Evolutionary conservation across 2,329 filamentous ascomycete species (phyloP).

Genomic region (Talaromyces piceae): DNA sequence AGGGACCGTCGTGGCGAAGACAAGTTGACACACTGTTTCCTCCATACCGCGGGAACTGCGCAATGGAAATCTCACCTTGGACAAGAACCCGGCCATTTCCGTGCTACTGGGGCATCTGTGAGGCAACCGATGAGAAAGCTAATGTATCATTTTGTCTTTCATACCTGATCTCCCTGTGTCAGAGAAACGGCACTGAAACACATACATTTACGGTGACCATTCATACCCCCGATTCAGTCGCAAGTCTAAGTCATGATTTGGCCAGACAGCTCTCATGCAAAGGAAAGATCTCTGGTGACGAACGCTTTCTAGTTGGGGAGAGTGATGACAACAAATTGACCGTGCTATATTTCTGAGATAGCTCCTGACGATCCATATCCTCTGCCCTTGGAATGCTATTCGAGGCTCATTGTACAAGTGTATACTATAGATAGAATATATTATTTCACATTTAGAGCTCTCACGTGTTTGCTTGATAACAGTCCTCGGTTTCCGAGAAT

Average conservation of each 20-base stretch:
- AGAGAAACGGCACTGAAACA: slow-evolving; percentile 18
- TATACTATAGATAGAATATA: neutral
- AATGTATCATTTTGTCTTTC: slow-evolving; percentile 31
- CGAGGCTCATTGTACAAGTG: neutral
- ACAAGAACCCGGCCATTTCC: slow-evolving; percentile 16
- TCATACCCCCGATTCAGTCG: slow-evolving; percentile 17
- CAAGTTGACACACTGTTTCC: slow-evolving; percentile 40
- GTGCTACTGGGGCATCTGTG: slow-evolving; percentile 33
- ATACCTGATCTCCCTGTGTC: slow-evolving; percentile 16
- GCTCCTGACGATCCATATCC: neutral
- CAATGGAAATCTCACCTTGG: slow-evolving; percentile 27
- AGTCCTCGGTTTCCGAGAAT: neutral
- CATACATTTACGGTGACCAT: slow-evolving; percentile 20
- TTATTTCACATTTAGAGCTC: too few species aligned
- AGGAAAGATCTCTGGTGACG: slow-evolving; percentile 52
- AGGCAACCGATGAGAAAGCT: slow-evolving; percentile 25
- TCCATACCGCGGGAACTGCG: slow-evolving; percentile 36
- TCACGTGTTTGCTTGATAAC: neutral
- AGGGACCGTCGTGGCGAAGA: slow-evolving; percentile 46
- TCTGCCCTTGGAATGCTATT: neutral
- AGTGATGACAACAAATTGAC: slow-evolving; percentile 46
- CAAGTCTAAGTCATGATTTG: slow-evolving; percentile 25
- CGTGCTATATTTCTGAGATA: slow-evolving; percentile 42
- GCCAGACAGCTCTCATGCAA: slow-evolving; percentile 45
- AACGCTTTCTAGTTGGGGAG: slow-evolving; percentile 56